A percentile compares a stretch with the other conserved stretches of the same genome.
These are phyloP conservation scores for Colletotrichum sp. DNA, from an alignment of 2,329 filamentous ascomycete genomes.

Conservation along the genomic window DNA sequence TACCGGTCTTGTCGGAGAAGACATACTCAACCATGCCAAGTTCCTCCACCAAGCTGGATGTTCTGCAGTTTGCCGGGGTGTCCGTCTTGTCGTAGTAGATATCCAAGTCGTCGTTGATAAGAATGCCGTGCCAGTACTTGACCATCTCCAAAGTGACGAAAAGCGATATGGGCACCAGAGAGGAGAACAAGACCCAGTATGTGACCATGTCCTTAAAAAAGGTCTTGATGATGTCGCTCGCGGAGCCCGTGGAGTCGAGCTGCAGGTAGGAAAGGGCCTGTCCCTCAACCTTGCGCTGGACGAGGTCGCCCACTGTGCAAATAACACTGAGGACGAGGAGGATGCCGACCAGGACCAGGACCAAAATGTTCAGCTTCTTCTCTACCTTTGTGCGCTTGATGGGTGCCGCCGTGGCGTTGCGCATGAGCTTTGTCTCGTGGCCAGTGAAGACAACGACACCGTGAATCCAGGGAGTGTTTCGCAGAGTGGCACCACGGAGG, in stretches of 20 bases:
- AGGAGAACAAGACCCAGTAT: constrained; percentile 98
- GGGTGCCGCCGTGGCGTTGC: constrained; percentile 94
- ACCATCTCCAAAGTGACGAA: constrained; percentile 98
- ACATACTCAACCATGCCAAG: constrained; percentile 98
- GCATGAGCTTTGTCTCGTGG: constrained; percentile 98
- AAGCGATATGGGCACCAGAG: constrained; percentile 93
- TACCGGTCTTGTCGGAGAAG: constrained; percentile 98
- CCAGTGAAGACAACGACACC: constrained; percentile 96
- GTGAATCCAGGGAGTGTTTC: constrained; percentile 97
- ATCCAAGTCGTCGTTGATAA: constrained; percentile 97
- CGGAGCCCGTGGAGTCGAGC: constrained; percentile 64
- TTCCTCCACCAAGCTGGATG: constrained; percentile 95
- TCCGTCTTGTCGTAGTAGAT: constrained; percentile 98
- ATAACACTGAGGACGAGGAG: constrained; percentile 85
- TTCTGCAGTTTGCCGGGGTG: constrained; percentile 93
- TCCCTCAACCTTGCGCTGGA: constrained; percentile 71
- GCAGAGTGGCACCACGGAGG: constrained; percentile 87
- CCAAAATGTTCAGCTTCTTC: constrained; percentile 89
- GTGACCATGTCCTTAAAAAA: constrained; percentile 96
- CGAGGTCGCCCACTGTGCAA: constrained; percentile 88
- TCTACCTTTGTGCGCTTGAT: constrained; percentile 99
- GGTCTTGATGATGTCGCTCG: constrained; percentile 66
- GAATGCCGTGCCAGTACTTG: constrained; percentile 97
- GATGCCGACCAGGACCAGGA: constrained; percentile 86
- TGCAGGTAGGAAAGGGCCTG: constrained; percentile 74